phyloP scores from a whole-genome alignment of 163 green algal species.

The Chloromonas sp. region DNA sequence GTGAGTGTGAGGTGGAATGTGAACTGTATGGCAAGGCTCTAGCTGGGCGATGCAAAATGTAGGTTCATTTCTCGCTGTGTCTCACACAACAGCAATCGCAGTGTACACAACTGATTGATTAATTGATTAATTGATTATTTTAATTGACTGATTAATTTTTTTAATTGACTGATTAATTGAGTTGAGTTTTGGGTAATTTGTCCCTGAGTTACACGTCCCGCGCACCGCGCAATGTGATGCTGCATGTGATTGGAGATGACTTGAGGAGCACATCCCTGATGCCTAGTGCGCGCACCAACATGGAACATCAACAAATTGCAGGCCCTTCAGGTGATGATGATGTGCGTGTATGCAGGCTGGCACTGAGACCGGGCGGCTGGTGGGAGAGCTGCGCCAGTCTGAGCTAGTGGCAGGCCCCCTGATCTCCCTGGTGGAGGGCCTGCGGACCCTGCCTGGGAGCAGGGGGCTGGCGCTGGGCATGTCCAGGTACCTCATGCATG shows the following conservation, averaged over 20 bases:
- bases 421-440: conserved; percentile 5
- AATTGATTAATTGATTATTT: background rate
- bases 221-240: too few species aligned
- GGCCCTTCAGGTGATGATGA: background rate
- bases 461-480: conserved; percentile 22
- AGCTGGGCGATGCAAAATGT: too few species aligned
- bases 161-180: too few species aligned
- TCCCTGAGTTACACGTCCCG: too few species aligned
- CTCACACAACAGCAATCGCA: too few species aligned
- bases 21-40: too few species aligned
- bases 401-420: conserved; percentile 6
- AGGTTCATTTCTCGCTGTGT: too few species aligned
- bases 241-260: too few species aligned
- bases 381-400: conserved; percentile 12
- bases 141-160: too few species aligned
- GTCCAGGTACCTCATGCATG: conserved; percentile 23
- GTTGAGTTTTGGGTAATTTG: too few species aligned
- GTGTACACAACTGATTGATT: background rate
- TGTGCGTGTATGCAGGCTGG: conserved; percentile 1
- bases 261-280: too few species aligned
- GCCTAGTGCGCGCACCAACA: background rate
- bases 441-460: background rate
- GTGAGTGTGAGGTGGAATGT: too few species aligned
- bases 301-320: background rate
- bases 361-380: background rate